Conservation (phyloP, 106 monocot species). For the Alisma plantagoaquatica region DNA sequence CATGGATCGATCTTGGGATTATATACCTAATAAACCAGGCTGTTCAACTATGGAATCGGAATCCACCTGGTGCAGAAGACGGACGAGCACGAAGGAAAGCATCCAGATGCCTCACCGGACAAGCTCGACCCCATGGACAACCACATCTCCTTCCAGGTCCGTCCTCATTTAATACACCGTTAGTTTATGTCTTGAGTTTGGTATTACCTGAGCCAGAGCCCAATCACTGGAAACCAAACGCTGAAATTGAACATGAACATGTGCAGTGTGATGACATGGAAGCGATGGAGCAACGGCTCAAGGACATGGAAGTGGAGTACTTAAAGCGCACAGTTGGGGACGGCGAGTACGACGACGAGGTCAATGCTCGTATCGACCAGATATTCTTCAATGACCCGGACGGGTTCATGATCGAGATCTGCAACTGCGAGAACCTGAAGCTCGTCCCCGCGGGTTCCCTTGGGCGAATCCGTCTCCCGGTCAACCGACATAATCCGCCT, state of each 20-base stretch:
- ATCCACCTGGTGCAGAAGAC: conserved; percentile 44
- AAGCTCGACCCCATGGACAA: conserved; percentile 49
- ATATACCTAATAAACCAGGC: too few species aligned
- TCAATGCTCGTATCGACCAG: conserved; percentile 38
- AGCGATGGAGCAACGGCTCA: conserved; percentile 29
- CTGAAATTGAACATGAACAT: neutral
- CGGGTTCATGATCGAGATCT: conserved; percentile 60
- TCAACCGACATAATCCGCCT: conserved; percentile 15
- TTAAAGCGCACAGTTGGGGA: conserved; percentile 37
- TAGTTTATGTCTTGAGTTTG: too few species aligned
- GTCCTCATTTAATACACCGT: too few species aligned
- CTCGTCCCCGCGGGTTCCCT: conserved; percentile 26
- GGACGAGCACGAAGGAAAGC: conserved; percentile 7
- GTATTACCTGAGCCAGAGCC: neutral
- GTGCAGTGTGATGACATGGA: conserved; percentile 38
- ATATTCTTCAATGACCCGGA: conserved; percentile 67
- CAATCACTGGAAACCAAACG: neutral
- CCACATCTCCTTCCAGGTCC: conserved; percentile 56
- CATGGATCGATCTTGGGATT: too few species aligned
- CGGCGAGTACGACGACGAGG: conserved; percentile 20
- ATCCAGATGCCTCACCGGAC: conserved; percentile 13
- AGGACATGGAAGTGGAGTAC: conserved; percentile 28
- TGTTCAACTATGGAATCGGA: conserved; percentile 48
- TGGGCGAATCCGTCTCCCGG: conserved; percentile 20
- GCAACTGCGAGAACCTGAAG: conserved; percentile 71